These are phyloP conservation scores for Pulveroboletus sp. DNA, from an alignment of 768 basidiomycete species.

Conservation along the genomic window DNA sequence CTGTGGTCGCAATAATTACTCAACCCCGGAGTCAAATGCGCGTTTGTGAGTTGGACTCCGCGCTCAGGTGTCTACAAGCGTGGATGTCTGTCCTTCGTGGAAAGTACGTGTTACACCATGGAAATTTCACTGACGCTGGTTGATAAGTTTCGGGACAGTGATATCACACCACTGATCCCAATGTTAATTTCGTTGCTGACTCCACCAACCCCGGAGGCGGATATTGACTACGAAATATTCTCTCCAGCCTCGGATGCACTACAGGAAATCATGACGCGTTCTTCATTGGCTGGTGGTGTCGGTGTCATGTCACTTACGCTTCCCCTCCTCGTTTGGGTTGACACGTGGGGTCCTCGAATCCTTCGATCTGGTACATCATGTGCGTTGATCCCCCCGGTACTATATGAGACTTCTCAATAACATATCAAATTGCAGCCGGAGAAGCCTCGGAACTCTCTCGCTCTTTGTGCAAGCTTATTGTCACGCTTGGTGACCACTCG, in stretches of 20 bases:
- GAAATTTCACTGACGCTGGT: not conserved
- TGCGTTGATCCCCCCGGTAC: constrained; percentile 20
- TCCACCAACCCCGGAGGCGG: constrained; percentile 26
- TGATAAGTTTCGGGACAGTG: constrained; percentile 35
- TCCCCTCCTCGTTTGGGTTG: constrained; percentile 79
- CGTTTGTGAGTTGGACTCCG: constrained; percentile 53
- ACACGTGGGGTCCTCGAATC: constrained; percentile 47
- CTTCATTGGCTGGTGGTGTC: constrained; percentile 64
- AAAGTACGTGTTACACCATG: constrained; percentile 44
- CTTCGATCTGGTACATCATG: constrained; percentile 34
- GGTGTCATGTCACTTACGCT: constrained; percentile 74
- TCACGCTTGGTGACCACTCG: constrained; percentile 83
- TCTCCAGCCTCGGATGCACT: constrained; percentile 64
- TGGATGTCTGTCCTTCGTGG: constrained; percentile 73
- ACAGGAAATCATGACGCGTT: constrained; percentile 73
- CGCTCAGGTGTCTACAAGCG: constrained; percentile 74
- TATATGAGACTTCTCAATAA: not conserved
- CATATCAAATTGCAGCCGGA: constrained; percentile 10
- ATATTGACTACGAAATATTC: constrained; percentile 50
- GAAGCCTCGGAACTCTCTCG: constrained; percentile 53
- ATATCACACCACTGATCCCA: constrained; percentile 65
- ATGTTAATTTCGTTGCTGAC: constrained; percentile 49
- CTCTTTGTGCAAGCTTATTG: constrained; percentile 75
- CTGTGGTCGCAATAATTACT: constrained; percentile 55
- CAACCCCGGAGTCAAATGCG: constrained; percentile 31